A percentile compares a stretch with the other conserved stretches of the same genome.
phyloP scores from a whole-genome alignment of 108 stramenopile genomes.

The Skeletonema costatum region DNA sequence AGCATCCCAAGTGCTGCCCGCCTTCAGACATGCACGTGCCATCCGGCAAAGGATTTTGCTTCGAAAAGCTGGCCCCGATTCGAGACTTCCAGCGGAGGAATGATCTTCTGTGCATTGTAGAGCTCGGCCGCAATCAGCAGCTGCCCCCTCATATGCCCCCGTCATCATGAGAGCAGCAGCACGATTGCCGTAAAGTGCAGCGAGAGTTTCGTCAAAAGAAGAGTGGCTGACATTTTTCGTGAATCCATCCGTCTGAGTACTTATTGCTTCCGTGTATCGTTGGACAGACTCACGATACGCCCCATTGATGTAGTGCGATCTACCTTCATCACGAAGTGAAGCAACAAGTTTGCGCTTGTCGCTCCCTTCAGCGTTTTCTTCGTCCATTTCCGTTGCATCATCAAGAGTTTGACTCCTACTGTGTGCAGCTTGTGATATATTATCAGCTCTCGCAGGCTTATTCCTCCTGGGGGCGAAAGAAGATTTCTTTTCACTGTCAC shows the following conservation, averaged over 20 bases:
- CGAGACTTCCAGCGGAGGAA: conserved; percentile 36
- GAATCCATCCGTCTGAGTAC: conserved; percentile 31
- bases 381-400: neutral
- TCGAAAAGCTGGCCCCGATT: conserved; percentile 51
- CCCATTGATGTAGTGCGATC: conserved; percentile 51
- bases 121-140: conserved; percentile 63
- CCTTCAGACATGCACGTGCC: conserved; percentile 64
- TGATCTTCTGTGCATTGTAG: conserved; percentile 43
- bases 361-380: conserved; percentile 12
- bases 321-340: conserved; percentile 61
- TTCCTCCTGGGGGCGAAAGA: neutral
- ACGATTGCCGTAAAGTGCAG: conserved; percentile 76
- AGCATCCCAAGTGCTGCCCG: conserved; percentile 64
- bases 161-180: conserved; percentile 82
- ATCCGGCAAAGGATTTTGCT: conserved; percentile 67
- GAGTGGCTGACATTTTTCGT: neutral
- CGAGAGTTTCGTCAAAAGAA: conserved; percentile 48
- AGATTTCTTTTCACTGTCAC: neutral
- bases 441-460: neutral
- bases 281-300: conserved; percentile 60
- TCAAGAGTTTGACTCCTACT: neutral
- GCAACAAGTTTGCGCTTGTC: conserved; percentile 36
- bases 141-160: conserved; percentile 65
- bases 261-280: conserved; percentile 64
- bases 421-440: neutral